Evolutionary conservation across 2,329 filamentous ascomycete genomes (phyloP).

Genomic region (Fusarium sp.): DNA sequence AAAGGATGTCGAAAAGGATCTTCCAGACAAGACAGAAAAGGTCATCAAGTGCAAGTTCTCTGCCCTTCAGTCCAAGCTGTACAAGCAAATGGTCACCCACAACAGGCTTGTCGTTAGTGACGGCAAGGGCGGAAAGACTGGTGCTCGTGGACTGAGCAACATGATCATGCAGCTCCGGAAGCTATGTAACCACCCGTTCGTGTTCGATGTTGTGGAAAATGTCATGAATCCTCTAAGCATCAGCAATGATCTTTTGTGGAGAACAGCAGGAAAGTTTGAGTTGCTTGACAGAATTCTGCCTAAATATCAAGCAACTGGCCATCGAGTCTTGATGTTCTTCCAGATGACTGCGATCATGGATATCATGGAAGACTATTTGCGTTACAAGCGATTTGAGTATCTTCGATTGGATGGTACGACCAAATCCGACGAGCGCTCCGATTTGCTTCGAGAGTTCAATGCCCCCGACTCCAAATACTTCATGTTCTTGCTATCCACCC

Average conservation of each 20-base stretch:
- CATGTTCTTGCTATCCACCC: conserved; percentile 97
- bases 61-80: conserved; percentile 89
- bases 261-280: conserved; percentile 97
- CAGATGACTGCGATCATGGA: conserved; percentile 99
- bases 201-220: conserved; percentile 97
- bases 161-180: conserved; percentile 99
- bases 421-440: conserved; percentile 96
- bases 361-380: conserved; percentile 98
- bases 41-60: conserved; percentile 99
- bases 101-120: conserved; percentile 96
- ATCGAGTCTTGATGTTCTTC: conserved; percentile 99
- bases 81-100: conserved; percentile 97
- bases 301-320: conserved; percentile 90
- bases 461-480: conserved; percentile 91
- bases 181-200: conserved; percentile 98
- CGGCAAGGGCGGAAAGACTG: conserved; percentile 93
- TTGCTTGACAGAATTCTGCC: conserved; percentile 90
- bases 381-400: conserved; percentile 84
- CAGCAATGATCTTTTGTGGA: conserved; percentile 95
- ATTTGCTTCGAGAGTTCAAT: conserved; percentile 90
- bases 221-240: conserved; percentile 92
- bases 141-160: conserved; percentile 94
- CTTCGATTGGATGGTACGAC: conserved; percentile 95
- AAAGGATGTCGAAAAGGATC: conserved; percentile 99
- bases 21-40: conserved; percentile 98